A percentile compares a stretch with the other conserved stretches of the same genome.
phyloP scores from a whole-genome alignment of 257 asterid genomes.

The Ocimum tenuiflorum region DNA sequence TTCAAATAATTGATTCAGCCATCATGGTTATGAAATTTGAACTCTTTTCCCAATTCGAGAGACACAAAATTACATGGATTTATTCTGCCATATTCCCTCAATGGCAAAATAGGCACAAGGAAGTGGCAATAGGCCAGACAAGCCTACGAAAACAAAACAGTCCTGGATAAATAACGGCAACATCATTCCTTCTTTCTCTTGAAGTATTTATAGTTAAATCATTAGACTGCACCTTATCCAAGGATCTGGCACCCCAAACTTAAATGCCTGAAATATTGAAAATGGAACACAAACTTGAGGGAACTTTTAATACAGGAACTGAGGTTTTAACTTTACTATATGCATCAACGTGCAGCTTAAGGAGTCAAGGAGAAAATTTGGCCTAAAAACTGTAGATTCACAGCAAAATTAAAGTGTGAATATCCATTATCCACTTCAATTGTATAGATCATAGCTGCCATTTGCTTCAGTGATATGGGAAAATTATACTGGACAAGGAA shows the following conservation, averaged over 20 bases:
- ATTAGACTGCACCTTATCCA: neutral
- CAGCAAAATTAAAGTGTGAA: neutral
- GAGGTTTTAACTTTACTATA: neutral
- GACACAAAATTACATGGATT: neutral
- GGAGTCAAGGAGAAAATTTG: neutral
- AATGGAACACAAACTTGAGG: neutral
- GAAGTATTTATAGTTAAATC: neutral
- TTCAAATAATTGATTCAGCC: neutral
- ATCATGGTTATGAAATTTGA: neutral
- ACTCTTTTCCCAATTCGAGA: slow-evolving; percentile 4
- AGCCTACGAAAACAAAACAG: no score
- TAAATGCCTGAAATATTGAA: neutral
- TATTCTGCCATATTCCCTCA: neutral
- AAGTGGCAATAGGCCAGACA: no score
- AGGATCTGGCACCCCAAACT: neutral
- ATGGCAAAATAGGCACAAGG: no score
- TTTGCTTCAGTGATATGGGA: neutral
- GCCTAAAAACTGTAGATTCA: neutral
- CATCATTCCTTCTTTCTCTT: neutral
- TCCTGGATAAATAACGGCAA: neutral
- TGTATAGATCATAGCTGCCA: neutral
- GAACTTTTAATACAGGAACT: neutral
- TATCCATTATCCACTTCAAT: neutral
- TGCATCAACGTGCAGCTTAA: neutral
- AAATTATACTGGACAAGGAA: neutral